Base-by-base conservation (phyloP, 257 asterid species). In the Ilex asprella region DNA sequence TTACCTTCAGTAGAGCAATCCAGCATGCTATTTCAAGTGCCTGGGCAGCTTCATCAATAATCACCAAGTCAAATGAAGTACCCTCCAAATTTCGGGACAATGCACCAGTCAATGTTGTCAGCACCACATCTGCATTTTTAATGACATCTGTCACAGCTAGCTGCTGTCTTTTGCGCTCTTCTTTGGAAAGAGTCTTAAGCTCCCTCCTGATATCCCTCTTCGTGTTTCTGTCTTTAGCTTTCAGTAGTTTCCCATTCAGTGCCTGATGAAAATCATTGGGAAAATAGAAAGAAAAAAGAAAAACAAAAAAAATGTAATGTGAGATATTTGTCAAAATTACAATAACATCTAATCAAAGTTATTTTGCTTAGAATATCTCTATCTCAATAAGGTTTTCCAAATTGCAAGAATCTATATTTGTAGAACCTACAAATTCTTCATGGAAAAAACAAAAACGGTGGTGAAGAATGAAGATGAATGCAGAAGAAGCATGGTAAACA, bases 41-140 rank as follows among this genome's bases (percentile, higher is more conserved):
- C 77, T 91, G 98, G 63, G 98, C 98, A 80, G 95, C 96, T 83
- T 91, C 98, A 58, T 91, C 98, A 73, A 91, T 91, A 69, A 91
- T 85, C 72, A 91, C 91, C 80, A 91, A 73, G 80, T 91, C 95
- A 58, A 84, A 91, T 47, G 95, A 74, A 70, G 75, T 78, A 44
- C 85, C 78, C 1, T 86, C 97, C 83, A 92, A 79, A 63, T 75
- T 89, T 77, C 73, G 75, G 54, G 99, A 39, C 81, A 86, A 67
- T 44, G 94, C 89, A 65, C 99, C 99, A 46, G 99, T 92, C 82
- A 92, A 82, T 57, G 97, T 89, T 65, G 96, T 86, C 75, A 92
- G 78, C 47, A 89, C 85, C 60, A 92, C 96, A 65, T 85, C 93
- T 39, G 93, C 83, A 78, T 82, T 83, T 76, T 89, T 89, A 56